Evolutionary conservation across 2,329 filamentous ascomycete species (phyloP).

Genomic region (Cladosporium austrohemisphaericum): DNA sequence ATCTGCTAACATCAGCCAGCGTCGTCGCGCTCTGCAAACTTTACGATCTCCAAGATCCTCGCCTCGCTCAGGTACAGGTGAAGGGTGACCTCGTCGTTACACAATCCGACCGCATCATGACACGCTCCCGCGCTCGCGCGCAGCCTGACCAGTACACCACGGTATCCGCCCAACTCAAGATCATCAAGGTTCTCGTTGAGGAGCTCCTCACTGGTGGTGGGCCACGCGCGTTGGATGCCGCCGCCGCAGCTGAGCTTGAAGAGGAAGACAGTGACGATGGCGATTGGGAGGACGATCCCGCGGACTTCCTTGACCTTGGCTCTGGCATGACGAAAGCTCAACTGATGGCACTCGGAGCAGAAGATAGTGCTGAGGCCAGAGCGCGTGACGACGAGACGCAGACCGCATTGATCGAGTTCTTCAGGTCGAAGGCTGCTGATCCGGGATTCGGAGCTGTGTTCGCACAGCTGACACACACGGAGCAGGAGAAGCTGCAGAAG

Average conservation of each 20-base stretch:
- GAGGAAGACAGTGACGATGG: constrained; percentile 59
- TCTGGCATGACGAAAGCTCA: constrained; percentile 56
- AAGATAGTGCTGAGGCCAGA: constrained; percentile 49
- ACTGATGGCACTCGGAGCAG: constrained; percentile 70
- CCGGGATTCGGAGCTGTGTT: constrained; percentile 55
- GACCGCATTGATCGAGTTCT: constrained; percentile 77
- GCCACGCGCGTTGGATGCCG: constrained; percentile 44
- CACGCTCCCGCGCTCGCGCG: constrained; percentile 79
- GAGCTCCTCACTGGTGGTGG: constrained; percentile 82
- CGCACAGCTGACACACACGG: constrained; percentile 49
- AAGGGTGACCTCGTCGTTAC: constrained; percentile 87
- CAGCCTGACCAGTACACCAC: constrained; percentile 89
- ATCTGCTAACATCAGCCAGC: constrained; percentile 42
- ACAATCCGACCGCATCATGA: constrained; percentile 82
- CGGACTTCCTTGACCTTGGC: constrained; percentile 69
- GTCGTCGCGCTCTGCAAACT: constrained; percentile 91
- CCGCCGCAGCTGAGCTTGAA: constrained; percentile 57
- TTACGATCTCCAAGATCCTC: constrained; percentile 78
- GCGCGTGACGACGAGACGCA: constrained; percentile 88
- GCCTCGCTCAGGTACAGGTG: constrained; percentile 74
- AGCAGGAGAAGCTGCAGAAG: constrained; percentile 50
- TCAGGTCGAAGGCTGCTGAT: constrained; percentile 55
- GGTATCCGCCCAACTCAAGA: constrained; percentile 85
- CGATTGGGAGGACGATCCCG: constrained; percentile 79
- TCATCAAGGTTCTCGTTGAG: constrained; percentile 90